These are phyloP conservation scores for Mollisia scopiformis DNA, from an alignment of 2,329 filamentous ascomycete species.

Conservation along the genomic window DNA sequence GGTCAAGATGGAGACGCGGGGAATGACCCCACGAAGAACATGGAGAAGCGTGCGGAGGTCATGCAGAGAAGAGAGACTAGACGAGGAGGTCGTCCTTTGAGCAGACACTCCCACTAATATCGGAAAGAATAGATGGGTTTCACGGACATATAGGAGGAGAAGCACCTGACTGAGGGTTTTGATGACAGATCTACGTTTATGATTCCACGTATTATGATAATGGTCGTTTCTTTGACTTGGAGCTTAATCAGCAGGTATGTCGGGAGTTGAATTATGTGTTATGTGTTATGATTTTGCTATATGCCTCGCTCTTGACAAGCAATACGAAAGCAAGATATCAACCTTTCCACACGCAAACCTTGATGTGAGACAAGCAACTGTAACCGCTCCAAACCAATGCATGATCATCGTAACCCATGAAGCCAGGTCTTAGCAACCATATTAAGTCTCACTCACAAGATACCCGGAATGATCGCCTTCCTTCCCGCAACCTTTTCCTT, in stretches of 20 bases:
- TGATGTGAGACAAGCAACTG: not conserved
- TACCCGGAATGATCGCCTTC: slow-evolving; percentile 71
- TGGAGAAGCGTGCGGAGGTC: slow-evolving; percentile 39
- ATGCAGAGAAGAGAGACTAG: slow-evolving; percentile 32
- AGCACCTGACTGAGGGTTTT: not conserved
- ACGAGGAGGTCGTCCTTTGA: not conserved
- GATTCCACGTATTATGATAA: not conserved
- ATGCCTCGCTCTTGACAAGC: not conserved
- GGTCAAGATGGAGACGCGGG: slow-evolving; percentile 47
- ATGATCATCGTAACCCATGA: not conserved
- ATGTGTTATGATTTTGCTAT: not conserved
- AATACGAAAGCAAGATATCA: not conserved
- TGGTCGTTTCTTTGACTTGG: not conserved
- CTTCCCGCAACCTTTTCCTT: slow-evolving; percentile 74
- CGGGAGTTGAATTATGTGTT: not conserved
- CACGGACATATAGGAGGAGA: not conserved
- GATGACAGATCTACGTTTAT: not conserved
- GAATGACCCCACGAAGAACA: slow-evolving; percentile 49
- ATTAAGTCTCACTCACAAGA: slow-evolving; percentile 27
- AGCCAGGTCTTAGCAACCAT: not conserved
- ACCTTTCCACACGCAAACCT: not conserved
- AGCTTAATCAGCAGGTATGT: not conserved
- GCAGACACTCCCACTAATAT: not conserved
- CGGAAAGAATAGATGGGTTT: not conserved
- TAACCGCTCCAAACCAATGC: not conserved